These are phyloP conservation scores for Lactifluus hygrophoroides DNA, from an alignment of 768 basidiomycete genomes.

Conservation along the genomic window DNA sequence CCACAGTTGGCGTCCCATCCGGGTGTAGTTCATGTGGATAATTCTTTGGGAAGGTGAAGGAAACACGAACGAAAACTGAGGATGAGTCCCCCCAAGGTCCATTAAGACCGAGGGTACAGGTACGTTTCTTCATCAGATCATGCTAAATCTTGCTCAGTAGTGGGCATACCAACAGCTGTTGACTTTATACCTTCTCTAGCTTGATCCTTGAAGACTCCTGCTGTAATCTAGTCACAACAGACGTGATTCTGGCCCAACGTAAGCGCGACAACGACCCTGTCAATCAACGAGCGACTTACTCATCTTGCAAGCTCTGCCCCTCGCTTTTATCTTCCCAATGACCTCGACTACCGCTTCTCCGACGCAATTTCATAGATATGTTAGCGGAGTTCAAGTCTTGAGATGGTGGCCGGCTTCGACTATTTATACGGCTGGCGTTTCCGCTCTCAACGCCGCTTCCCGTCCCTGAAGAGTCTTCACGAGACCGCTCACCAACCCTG, in stretches of 20 bases:
- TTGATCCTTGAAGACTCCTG: constrained; percentile 54
- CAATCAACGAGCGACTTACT: constrained; percentile 38
- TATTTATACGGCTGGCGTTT: constrained; percentile 38
- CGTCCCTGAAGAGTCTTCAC: constrained; percentile 49
- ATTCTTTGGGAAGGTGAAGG: constrained; percentile 79
- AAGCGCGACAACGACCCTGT: background rate
- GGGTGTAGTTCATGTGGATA: constrained; percentile 65
- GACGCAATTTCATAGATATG: constrained; percentile 15
- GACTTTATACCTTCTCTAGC: constrained; percentile 63
- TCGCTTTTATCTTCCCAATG: constrained; percentile 30
- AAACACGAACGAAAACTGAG: constrained; percentile 78
- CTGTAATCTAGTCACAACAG: constrained; percentile 57
- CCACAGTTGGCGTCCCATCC: constrained; percentile 60
- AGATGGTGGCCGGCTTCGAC: constrained; percentile 29
- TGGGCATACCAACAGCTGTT: background rate
- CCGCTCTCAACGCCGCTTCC: constrained; percentile 42
- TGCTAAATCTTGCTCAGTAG: constrained; percentile 33
- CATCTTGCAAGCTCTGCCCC: constrained; percentile 58
- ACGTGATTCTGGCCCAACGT: constrained; percentile 52
- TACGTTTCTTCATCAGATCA: constrained; percentile 62
- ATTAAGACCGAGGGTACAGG: constrained; percentile 77
- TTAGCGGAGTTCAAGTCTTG: constrained; percentile 7
- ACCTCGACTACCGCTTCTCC: constrained; percentile 42
- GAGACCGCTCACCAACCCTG: constrained; percentile 43
- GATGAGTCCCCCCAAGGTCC: constrained; percentile 88